A percentile compares a stretch with the other conserved stretches of the same genome.
These are phyloP conservation scores for Tolypocladium tundrense DNA, from an alignment of 2,329 filamentous ascomycete genomes.

Conservation along the genomic window DNA sequence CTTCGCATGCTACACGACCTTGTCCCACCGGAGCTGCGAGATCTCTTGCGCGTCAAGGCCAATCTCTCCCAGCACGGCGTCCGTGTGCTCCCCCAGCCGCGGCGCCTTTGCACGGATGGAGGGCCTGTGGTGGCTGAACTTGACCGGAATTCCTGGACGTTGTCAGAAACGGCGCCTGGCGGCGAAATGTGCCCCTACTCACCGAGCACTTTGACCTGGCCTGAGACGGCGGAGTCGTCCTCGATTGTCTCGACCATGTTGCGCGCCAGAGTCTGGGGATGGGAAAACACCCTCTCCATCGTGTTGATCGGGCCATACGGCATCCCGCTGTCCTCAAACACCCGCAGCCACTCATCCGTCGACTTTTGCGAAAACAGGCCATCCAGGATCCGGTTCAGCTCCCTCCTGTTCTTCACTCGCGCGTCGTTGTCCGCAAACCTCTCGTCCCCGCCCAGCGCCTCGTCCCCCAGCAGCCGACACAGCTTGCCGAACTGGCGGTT, in stretches of 20 bases:
- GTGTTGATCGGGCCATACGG: constrained; percentile 36
- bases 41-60: constrained; percentile 1
- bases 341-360: constrained; percentile 26
- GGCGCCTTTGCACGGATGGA: constrained; percentile 2
- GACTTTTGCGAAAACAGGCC: constrained; percentile 21
- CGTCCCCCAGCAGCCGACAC: constrained; percentile 14
- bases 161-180: too few relatives aligned
- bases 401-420: constrained; percentile 24
- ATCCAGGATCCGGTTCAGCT: constrained; percentile 24
- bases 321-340: constrained; percentile 31
- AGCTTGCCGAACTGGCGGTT: constrained; percentile 23
- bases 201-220: constrained; percentile 6
- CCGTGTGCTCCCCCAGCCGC: constrained; percentile 8
- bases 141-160: constrained; percentile 5
- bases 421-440: constrained; percentile 20
- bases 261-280: constrained; percentile 29
- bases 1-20: not conserved
- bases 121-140: constrained; percentile 6
- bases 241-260: constrained; percentile 20
- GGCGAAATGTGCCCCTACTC: too few relatives aligned
- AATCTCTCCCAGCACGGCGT: constrained; percentile 5
- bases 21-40: not conserved
- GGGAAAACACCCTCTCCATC: constrained; percentile 30
- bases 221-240: constrained; percentile 4
- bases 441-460: constrained; percentile 12